Evolutionary conservation across 257 asterid species (phyloP).

Genomic region (Capsicum pubescens): DNA sequence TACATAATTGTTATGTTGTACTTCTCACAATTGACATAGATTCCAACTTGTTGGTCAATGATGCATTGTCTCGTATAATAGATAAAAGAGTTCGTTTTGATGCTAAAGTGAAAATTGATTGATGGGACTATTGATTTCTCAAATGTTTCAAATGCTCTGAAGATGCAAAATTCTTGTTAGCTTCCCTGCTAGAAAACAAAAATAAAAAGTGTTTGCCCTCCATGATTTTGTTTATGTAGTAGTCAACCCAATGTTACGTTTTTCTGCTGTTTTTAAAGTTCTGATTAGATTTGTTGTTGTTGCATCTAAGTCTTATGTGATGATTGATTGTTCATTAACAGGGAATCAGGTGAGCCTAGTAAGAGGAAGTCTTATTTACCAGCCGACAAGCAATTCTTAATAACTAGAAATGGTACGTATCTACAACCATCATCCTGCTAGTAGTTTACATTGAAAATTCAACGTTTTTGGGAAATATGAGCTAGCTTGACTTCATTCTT

Average conservation of each 20-base stretch:
- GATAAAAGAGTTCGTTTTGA: neutral
- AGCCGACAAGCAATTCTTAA: conserved; percentile 83
- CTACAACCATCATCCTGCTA: conserved; percentile 18
- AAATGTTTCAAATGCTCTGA: neutral
- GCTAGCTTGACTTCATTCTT: neutral
- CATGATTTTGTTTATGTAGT: conserved; percentile 13
- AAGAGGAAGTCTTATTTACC: conserved; percentile 97
- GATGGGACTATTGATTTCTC: neutral
- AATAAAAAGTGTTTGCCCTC: neutral
- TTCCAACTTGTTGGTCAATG: neutral
- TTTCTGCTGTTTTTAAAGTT: neutral
- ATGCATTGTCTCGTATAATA: neutral
- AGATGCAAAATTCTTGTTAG: neutral
- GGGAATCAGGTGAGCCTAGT: conserved; percentile 99
- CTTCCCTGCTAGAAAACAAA: neutral
- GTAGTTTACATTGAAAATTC: neutral
- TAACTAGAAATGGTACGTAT: conserved; percentile 85
- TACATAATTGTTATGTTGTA: neutral
- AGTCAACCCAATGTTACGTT: neutral
- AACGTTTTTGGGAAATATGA: neutral
- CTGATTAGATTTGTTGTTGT: neutral
- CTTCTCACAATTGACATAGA: neutral
- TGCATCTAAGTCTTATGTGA: conserved; percentile 22
- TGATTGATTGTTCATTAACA: conserved; percentile 37
- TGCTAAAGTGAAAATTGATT: conserved; percentile 7